Conservation (phyloP, 2,329 filamentous ascomycete species). For the Fusarium multiceps region DNA sequence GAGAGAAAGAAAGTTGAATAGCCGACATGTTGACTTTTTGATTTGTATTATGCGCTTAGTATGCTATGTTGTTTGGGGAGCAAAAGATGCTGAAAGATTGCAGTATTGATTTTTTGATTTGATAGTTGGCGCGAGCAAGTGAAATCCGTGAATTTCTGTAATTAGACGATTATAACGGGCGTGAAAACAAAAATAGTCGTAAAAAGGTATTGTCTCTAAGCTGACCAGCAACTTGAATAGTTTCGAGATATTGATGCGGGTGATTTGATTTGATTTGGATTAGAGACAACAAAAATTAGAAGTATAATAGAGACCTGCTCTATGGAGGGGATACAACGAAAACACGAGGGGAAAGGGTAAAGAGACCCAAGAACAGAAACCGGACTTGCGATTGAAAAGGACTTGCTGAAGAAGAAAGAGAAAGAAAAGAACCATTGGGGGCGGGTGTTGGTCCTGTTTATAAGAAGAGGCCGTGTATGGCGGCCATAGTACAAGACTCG, state of each 20-base stretch:
- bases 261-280: conserved; percentile 33
- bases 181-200: conserved; percentile 35
- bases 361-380: conserved; percentile 57
- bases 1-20: conserved; percentile 93
- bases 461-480: conserved; percentile 40
- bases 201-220: conserved; percentile 49
- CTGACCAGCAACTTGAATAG: conserved; percentile 56
- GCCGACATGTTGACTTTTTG: conserved; percentile 80
- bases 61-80: conserved; percentile 46
- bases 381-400: conserved; percentile 64
- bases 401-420: conserved; percentile 73
- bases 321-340: conserved; percentile 52
- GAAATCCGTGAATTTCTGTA: conserved; percentile 63
- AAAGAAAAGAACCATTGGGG: conserved; percentile 49
- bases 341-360: conserved; percentile 54
- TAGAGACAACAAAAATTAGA: conserved; percentile 51
- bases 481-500: conserved; percentile 16
- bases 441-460: conserved; percentile 52
- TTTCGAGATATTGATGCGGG: conserved; percentile 28
- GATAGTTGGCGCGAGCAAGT: conserved; percentile 62
- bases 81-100: conserved; percentile 48
- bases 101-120: conserved; percentile 40
- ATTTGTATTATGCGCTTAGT: conserved; percentile 39
- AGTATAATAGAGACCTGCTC: conserved; percentile 67
- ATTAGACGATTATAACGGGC: conserved; percentile 54